Percentiles rank a stretch among this genome's conserved stretches.
These are phyloP conservation scores for Lyophyllum atratum DNA, from an alignment of 768 basidiomycete species.

Conservation along the genomic window DNA sequence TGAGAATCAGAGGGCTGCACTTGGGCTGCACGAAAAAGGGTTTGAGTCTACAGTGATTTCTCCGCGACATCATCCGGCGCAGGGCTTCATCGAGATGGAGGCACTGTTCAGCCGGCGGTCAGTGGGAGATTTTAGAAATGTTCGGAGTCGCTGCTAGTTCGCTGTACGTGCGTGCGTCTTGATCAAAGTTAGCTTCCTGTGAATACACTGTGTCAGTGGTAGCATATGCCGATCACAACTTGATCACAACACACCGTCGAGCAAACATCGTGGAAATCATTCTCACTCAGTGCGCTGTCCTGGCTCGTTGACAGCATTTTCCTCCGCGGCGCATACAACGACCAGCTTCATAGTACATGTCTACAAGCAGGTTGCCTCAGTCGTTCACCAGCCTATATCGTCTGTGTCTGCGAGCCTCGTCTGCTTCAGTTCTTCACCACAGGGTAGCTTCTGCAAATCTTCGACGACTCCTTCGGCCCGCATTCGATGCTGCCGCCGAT, in stretches of 20 bases:
- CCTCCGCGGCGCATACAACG: neutral
- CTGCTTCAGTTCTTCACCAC: slow-evolving; percentile 61
- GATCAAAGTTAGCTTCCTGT: too few species aligned
- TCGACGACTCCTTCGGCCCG: slow-evolving; percentile 52
- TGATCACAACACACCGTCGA: too few species aligned
- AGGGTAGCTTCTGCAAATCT: slow-evolving; percentile 42
- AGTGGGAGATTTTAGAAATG: neutral
- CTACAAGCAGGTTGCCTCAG: slow-evolving; percentile 27
- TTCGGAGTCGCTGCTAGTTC: too few species aligned
- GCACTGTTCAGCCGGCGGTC: neutral
- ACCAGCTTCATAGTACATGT: slow-evolving; percentile 1
- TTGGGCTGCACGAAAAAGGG: too few species aligned
- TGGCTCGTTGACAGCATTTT: neutral
- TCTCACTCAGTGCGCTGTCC: neutral
- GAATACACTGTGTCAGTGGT: too few species aligned
- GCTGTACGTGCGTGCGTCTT: too few species aligned
- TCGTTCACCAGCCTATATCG: slow-evolving; percentile 61
- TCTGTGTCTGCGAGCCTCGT: slow-evolving; percentile 54
- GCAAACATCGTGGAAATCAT: too few species aligned
- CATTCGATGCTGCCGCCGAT: slow-evolving; percentile 52
- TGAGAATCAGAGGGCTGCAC: too few species aligned
- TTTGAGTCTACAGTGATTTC: neutral
- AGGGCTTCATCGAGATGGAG: neutral
- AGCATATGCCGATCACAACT: too few species aligned
- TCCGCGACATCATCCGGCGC: neutral